phyloP scores from a whole-genome alignment of 257 asterid species.

The Hygrophila difformis region DNA sequence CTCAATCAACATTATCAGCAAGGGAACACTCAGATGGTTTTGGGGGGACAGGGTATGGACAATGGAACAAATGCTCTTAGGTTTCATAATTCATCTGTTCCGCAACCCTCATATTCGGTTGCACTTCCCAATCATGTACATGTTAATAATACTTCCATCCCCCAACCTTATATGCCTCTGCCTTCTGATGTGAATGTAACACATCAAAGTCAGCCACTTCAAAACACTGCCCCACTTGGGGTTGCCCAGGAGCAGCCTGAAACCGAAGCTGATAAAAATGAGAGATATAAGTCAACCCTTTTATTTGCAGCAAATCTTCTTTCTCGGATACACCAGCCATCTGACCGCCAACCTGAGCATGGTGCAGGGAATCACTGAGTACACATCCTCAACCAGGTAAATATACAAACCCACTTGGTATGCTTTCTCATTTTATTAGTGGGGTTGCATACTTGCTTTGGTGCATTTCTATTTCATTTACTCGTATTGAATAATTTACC shows the following conservation, averaged over 20 bases:
- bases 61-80: slow-evolving; percentile 43
- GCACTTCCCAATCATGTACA: slow-evolving; percentile 38
- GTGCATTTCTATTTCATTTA: background rate
- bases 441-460: background rate
- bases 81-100: slow-evolving; percentile 45
- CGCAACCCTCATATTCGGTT: slow-evolving; percentile 43
- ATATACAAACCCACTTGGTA: background rate
- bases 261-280: slow-evolving; percentile 81
- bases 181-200: slow-evolving; percentile 31
- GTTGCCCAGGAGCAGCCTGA: slow-evolving; percentile 51
- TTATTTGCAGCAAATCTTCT: slow-evolving; percentile 88
- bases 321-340: slow-evolving; percentile 65
- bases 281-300: slow-evolving; percentile 79
- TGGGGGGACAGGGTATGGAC: slow-evolving; percentile 33
- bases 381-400: slow-evolving; percentile 50
- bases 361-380: slow-evolving; percentile 60
- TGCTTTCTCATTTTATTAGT: background rate
- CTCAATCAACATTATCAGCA: slow-evolving; percentile 44
- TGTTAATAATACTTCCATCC: slow-evolving; percentile 31
- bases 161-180: slow-evolving; percentile 36
- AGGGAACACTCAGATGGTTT: slow-evolving; percentile 33
- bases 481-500: background rate
- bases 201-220: slow-evolving; percentile 49
- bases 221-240: slow-evolving; percentile 45
- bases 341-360: slow-evolving; percentile 55